phyloP scores from a whole-genome alignment of 108 stramenopile species.

The Thalassiosira profunda region DNA sequence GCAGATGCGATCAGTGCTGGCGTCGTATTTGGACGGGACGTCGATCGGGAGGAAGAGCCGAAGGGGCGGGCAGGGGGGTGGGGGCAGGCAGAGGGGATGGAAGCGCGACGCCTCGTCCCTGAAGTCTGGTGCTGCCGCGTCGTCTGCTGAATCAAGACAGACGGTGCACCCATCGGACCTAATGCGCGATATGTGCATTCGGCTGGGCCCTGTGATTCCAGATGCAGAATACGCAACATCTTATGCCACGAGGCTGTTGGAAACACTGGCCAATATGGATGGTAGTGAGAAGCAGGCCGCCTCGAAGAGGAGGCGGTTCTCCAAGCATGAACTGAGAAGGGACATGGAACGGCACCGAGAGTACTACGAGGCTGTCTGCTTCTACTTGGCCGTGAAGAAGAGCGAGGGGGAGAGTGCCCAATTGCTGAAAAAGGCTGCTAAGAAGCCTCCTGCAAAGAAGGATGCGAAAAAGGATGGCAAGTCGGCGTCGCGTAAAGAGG shows the following conservation, averaged over 20 bases:
- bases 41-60: background rate
- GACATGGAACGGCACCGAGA: constrained; percentile 44
- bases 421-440: background rate
- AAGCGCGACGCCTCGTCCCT: background rate
- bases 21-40: constrained; percentile 13
- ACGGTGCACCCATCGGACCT: constrained; percentile 9
- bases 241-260: constrained; percentile 22
- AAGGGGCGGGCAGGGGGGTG: background rate
- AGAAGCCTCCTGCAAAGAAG: constrained; percentile 5
- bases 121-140: background rate
- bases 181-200: constrained; percentile 39
- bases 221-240: constrained; percentile 30
- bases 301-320: background rate
- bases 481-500: background rate
- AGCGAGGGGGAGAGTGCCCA: constrained; percentile 25
- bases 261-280: background rate
- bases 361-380: constrained; percentile 73
- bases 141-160: background rate
- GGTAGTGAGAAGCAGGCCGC: background rate
- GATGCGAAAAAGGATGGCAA: background rate
- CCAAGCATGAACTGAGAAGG: background rate
- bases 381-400: constrained; percentile 53
- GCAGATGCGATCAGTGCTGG: constrained; percentile 31
- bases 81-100: background rate
- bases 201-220: constrained; percentile 32